phyloP scores from a whole-genome alignment of 164 flowering plant genomes.

The Malania oleifera region DNA sequence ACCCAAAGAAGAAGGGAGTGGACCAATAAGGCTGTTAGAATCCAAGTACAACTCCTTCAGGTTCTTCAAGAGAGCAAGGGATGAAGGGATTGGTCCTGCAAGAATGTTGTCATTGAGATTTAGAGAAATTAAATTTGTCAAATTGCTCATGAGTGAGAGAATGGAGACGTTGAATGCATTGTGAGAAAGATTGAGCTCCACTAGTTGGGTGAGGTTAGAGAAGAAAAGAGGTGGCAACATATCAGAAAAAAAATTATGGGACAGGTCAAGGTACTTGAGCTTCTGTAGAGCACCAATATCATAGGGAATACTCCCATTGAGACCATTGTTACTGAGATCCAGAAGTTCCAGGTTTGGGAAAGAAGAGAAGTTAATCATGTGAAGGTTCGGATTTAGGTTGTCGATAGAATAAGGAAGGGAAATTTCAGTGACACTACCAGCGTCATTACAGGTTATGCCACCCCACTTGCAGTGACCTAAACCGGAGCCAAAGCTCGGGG shows the following conservation, averaged over 20 bases:
- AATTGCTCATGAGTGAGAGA: background rate
- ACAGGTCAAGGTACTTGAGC: background rate
- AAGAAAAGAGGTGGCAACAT: constrained; percentile 1
- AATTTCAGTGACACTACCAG: no score
- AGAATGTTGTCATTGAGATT: background rate
- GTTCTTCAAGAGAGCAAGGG: background rate
- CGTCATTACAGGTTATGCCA: no score
- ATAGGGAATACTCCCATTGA: no score
- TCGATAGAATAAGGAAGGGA: no score
- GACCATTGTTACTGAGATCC: no score
- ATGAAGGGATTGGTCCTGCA: constrained; percentile 2
- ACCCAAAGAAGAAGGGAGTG: constrained; percentile 4
- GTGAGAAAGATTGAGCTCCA: background rate
- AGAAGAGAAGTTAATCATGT: no score
- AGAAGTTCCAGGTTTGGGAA: no score
- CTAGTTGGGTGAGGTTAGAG: background rate
- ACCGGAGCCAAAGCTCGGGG: no score
- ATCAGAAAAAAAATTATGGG: background rate
- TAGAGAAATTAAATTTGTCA: background rate
- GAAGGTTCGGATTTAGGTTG: no score
- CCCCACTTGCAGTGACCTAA: no score
- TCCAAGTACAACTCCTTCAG: background rate
- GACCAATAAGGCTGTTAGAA: constrained; percentile 3
- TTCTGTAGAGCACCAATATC: background rate
- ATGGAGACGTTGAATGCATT: constrained; percentile 3